Conservation (phyloP, 371 early-diverging fungal species). For the Mucor lusitanicus region DNA sequence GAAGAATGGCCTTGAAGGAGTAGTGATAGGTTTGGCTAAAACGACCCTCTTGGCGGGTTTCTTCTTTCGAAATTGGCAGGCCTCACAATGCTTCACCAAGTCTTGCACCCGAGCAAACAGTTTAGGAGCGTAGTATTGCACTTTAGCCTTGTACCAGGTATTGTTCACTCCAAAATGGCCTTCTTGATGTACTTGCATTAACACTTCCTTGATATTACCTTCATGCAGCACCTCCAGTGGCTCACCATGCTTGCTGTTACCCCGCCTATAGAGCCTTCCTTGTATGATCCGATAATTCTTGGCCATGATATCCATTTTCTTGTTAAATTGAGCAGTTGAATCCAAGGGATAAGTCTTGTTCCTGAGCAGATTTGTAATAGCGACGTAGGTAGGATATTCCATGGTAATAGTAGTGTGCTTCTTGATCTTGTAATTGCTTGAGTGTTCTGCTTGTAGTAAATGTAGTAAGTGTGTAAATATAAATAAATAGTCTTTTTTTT, state of each 20-base stretch:
- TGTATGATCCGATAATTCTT: neutral
- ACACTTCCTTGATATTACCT: slow-evolving; percentile 13
- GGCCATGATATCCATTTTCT: neutral
- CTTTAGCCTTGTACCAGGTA: slow-evolving; percentile 14
- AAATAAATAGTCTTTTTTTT: no score
- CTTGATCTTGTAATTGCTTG: no score
- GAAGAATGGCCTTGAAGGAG: slow-evolving; percentile 16
- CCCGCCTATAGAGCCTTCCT: neutral
- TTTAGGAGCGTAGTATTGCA: neutral
- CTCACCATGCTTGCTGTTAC: neutral
- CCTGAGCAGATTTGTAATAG: neutral
- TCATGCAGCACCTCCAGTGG: slow-evolving; percentile 19
- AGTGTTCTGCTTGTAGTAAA: no score
- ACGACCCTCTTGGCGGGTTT: neutral
- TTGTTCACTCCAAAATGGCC: slow-evolving; percentile 25
- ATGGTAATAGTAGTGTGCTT: neutral
- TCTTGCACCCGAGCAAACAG: slow-evolving; percentile 3
- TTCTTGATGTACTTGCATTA: slow-evolving; percentile 23
- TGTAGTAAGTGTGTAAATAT: no score
- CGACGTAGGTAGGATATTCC: slow-evolving; percentile 18
- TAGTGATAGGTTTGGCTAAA: slow-evolving; percentile 3
- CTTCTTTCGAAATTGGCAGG: slow-evolving; percentile 13
- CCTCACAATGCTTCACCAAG: slow-evolving; percentile 3
- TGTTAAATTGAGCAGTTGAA: neutral
- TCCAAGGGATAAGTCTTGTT: slow-evolving; percentile 7